Evolutionary conservation across 2,329 filamentous ascomycete genomes (phyloP).

Genomic region (Arthroderma sp.): DNA sequence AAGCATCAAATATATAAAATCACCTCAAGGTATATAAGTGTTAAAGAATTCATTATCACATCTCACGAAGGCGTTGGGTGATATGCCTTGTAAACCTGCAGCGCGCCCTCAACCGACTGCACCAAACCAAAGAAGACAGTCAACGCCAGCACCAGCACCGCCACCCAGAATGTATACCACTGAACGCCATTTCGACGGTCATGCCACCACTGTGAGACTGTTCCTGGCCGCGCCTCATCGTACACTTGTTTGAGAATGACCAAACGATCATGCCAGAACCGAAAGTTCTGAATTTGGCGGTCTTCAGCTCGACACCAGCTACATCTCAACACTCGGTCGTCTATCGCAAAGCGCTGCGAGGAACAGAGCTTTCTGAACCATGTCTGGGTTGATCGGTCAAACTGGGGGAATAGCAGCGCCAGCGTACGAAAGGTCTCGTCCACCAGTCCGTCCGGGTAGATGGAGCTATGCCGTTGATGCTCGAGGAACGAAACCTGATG

Average conservation of each 20-base stretch:
- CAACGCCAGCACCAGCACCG: background rate
- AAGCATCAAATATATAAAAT: background rate
- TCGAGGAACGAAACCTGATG: background rate
- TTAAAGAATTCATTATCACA: background rate
- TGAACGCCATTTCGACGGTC: background rate
- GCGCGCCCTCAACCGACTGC: background rate
- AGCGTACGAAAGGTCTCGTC: background rate
- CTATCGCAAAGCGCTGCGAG: too few relatives aligned
- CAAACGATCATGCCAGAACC: background rate
- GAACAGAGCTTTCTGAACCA: too few relatives aligned
- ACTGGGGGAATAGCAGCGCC: background rate
- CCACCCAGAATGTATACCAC: background rate
- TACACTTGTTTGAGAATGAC: background rate
- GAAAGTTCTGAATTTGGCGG: background rate
- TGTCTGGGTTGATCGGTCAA: background rate
- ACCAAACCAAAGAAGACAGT: background rate
- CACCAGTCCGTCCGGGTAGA: background rate
- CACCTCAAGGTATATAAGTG: too few relatives aligned
- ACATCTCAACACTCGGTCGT: background rate
- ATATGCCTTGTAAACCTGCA: background rate
- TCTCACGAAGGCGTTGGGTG: background rate
- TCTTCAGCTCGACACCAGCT: background rate
- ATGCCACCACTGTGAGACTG: background rate
- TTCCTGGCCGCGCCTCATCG: background rate
- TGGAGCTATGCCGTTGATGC: background rate